Evolutionary conservation across 805 yeast genomes (phyloP), one percentile per base, ranked within the genome.

Genomic region (Soucietia sequanensis): DNA sequence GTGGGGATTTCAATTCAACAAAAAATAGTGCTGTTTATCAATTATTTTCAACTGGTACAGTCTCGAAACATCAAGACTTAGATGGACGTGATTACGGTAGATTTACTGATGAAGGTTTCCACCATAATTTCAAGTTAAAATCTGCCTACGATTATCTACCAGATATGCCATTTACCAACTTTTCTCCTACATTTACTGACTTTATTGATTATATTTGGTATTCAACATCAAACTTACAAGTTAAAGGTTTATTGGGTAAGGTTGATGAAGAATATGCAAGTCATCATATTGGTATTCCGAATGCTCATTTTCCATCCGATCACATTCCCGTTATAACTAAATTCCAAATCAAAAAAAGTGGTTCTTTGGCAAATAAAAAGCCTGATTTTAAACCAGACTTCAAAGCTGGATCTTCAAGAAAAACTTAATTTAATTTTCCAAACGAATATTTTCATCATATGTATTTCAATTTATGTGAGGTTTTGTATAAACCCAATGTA

Each of bases 131-230:
- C 64, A 76, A 84, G 47, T 68, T 93, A 60, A 86, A 80, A 58
- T 85, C 95, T 6, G 85, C 96, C 3, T 93, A 93, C 58, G 80
- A 83, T 27, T 72, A 76, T 43, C 76, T 90, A 52, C 90, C 90
- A 17, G 97, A 93, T 60, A 72, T 93, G 41, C 95, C 96, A 29
- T 91, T 91, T 59, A 91, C 99, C 5, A 93, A 93, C 61, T 83
- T 81, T 61, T 82, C 98, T 0, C 99, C 99, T 18, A 80, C 84
- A 23, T 93, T 93, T 63, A 88, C 95, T 1, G 89, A 88, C 52
- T 90, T 82, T 26, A 87, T 93, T 63, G 99, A 93, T 65, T 93
- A 93, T 58, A 81, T 93, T 39, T 95, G 98, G 96, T 89, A 85
- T 62, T 79, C 96, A 2, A 84, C 95, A 6, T 72, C 80, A 10